Conservation (phyloP, 257 asterid genomes). For the Perilla frutescens region DNA sequence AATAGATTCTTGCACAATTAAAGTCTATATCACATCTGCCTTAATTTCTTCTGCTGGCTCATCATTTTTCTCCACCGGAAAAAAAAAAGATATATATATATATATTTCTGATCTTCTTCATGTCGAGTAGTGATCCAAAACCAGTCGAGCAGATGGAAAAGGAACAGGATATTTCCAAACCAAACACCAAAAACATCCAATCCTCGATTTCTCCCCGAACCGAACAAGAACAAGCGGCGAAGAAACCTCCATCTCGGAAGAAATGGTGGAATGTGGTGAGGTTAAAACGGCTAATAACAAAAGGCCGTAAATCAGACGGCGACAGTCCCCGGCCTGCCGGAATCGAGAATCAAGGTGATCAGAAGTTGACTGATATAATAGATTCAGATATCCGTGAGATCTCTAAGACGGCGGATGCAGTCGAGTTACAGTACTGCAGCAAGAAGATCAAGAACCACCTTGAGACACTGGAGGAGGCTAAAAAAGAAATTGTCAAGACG, state of each 20-base stretch:
- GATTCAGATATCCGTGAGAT: neutral
- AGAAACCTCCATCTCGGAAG: neutral
- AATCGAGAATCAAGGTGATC: too few species aligned
- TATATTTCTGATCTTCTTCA: neutral
- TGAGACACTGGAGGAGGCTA: neutral
- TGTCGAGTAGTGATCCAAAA: constrained; percentile 27
- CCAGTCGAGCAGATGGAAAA: constrained; percentile 16
- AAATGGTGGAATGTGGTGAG: neutral
- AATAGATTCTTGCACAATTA: too few species aligned
- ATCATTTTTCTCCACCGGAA: neutral
- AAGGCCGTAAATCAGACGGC: neutral
- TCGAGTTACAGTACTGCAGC: constrained; percentile 7
- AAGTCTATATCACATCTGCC: neutral
- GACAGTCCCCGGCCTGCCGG: neutral
- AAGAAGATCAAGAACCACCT: neutral
- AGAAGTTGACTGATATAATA: too few species aligned
- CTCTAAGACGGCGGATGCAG: neutral
- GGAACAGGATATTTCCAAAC: too few species aligned
- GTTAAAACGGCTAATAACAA: neutral
- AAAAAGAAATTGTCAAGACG: neutral
- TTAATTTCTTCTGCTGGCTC: neutral
- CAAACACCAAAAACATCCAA: neutral
- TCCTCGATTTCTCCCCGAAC: neutral
- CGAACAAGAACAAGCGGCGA: too few species aligned
- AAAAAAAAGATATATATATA: too few species aligned